phyloP scores from a whole-genome alignment of 1,284 basidiomycete species.

The Mycena citricolor region DNA sequence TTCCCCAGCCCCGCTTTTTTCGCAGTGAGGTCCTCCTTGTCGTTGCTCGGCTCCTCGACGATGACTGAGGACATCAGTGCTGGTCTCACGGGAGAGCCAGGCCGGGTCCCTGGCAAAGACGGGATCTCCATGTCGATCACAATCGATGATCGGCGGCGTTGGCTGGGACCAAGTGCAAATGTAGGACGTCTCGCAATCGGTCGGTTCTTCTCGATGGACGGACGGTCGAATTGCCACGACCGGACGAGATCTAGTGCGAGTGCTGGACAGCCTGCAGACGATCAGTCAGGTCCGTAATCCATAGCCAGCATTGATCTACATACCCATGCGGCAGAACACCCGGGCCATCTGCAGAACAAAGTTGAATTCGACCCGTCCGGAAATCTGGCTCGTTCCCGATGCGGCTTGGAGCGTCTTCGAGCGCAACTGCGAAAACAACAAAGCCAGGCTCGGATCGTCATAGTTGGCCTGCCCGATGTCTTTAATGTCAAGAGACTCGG shows the following conservation, averaged over 20 bases:
- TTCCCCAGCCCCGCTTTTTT: slow-evolving; percentile 77
- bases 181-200: slow-evolving; percentile 44
- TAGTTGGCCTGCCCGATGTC: slow-evolving; percentile 85
- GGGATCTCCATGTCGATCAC: slow-evolving; percentile 86
- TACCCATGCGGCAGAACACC: slow-evolving; percentile 91
- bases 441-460: slow-evolving; percentile 87
- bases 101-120: slow-evolving; percentile 59
- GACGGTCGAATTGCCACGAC: slow-evolving; percentile 89
- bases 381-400: slow-evolving; percentile 88
- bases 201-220: no score
- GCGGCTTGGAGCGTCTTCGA: slow-evolving; percentile 89
- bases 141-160: slow-evolving; percentile 68
- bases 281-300: slow-evolving; percentile 14
- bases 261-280: slow-evolving; percentile 79
- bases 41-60: slow-evolving; percentile 37
- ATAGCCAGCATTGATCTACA: slow-evolving; percentile 32
- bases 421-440: slow-evolving; percentile 89
- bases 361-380: slow-evolving; percentile 84
- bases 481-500: slow-evolving; percentile 49
- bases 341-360: slow-evolving; percentile 92
- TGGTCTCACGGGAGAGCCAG: slow-evolving; percentile 45
- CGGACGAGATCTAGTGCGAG: slow-evolving; percentile 84
- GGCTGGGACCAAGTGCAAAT: slow-evolving; percentile 51
- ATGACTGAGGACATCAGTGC: slow-evolving; percentile 21
- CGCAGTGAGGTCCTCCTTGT: slow-evolving; percentile 57